Evolutionary conservation across 2,329 filamentous ascomycete genomes (phyloP).

Genomic region (Diaporthe amygdali): DNA sequence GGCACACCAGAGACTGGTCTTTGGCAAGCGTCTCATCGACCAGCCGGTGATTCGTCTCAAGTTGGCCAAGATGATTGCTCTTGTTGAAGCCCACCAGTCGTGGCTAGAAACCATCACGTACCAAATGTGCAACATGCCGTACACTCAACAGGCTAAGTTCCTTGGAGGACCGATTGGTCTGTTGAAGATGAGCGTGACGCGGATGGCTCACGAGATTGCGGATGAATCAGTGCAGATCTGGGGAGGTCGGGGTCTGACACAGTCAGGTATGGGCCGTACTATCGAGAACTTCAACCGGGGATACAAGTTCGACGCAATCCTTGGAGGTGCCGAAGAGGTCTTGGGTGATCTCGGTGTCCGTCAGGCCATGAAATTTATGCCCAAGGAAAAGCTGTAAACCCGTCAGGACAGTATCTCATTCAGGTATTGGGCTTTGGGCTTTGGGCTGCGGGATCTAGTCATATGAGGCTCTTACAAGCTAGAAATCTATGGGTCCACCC

Average conservation of each 20-base stretch:
- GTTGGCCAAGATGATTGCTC: constrained; percentile 87
- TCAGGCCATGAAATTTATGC: constrained; percentile 84
- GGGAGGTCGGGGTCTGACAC: constrained; percentile 80
- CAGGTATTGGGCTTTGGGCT: too few species aligned
- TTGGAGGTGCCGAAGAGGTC: constrained; percentile 85
- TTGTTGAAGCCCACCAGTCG: constrained; percentile 80
- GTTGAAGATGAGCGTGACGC: constrained; percentile 79
- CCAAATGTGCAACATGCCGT: constrained; percentile 87
- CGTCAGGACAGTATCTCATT: too few species aligned
- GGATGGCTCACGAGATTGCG: constrained; percentile 81
- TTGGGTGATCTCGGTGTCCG: constrained; percentile 80
- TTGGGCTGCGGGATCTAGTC: neutral
- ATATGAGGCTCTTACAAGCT: neutral
- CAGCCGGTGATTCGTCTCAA: constrained; percentile 86
- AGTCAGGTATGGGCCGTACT: constrained; percentile 80
- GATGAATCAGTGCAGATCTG: constrained; percentile 87
- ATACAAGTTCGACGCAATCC: constrained; percentile 80
- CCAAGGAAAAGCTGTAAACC: constrained; percentile 77
- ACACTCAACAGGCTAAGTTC: constrained; percentile 74
- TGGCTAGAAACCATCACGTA: constrained; percentile 87
- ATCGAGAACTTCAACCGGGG: constrained; percentile 86
- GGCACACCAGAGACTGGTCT: constrained; percentile 85
- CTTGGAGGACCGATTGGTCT: constrained; percentile 83
- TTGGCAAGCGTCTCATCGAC: constrained; percentile 80
- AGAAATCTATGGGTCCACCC: neutral